phyloP scores from a whole-genome alignment of 768 basidiomycete genomes.

The Mycena vulgaris region DNA sequence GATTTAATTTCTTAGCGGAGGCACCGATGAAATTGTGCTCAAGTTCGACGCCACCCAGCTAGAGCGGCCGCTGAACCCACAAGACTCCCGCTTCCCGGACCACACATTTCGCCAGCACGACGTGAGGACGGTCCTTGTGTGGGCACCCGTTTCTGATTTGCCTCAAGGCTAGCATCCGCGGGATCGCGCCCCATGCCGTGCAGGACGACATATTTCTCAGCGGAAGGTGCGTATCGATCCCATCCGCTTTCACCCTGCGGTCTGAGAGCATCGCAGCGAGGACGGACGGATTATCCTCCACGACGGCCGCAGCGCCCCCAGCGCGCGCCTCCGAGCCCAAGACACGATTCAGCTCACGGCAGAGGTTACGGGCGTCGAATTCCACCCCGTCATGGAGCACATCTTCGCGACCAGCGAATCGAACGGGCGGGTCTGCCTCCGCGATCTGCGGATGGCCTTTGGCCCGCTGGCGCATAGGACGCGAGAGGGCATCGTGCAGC shows the following conservation, averaged over 20 bases:
- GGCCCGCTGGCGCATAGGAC: slow-evolving; percentile 63
- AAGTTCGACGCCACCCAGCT: slow-evolving; percentile 68
- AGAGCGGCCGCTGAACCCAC: slow-evolving; percentile 38
- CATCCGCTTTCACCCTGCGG: slow-evolving; percentile 25
- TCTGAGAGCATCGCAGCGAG: slow-evolving; percentile 61
- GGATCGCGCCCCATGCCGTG: slow-evolving; percentile 74
- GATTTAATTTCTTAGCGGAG: slow-evolving; percentile 59
- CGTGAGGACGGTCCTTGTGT: slow-evolving; percentile 40
- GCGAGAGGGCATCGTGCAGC: slow-evolving; percentile 70
- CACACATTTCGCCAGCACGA: slow-evolving; percentile 50
- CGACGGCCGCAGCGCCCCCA: slow-evolving; percentile 63
- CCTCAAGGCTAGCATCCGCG: slow-evolving; percentile 75
- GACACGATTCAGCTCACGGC: slow-evolving; percentile 65
- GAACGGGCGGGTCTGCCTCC: slow-evolving; percentile 72
- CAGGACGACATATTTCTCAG: slow-evolving; percentile 80
- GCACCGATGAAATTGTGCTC: slow-evolving; percentile 65
- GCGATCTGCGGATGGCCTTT: slow-evolving; percentile 84
- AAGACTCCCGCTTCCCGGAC: slow-evolving; percentile 34
- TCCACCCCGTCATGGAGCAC: slow-evolving; percentile 78
- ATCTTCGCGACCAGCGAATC: slow-evolving; percentile 78
- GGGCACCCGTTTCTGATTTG: neutral
- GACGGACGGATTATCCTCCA: slow-evolving; percentile 78
- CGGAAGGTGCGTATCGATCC: slow-evolving; percentile 64
- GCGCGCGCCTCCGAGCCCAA: slow-evolving; percentile 56
- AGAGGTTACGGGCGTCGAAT: slow-evolving; percentile 77